Evolutionary conservation across 192 early-diverging fungal species (phyloP), one percentile per base, ranked within the genome.

Genomic region (Linnemannia hyalina): DNA sequence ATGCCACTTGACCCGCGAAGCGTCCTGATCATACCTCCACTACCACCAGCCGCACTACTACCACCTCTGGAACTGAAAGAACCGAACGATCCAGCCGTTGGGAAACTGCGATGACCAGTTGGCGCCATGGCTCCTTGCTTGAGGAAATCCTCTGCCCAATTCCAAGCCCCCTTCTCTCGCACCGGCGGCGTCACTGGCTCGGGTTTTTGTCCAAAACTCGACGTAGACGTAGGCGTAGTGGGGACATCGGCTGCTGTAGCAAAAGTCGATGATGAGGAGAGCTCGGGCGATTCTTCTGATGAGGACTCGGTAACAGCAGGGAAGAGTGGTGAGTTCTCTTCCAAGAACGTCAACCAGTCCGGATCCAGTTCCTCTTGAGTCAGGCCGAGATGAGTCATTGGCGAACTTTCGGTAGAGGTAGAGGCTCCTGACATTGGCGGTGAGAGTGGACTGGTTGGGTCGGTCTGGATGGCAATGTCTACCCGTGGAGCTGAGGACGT

Each of bases 311-410:
- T 29, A 11, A 26, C 71, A 7, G 42, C 44, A 23, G 26, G 26
- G 68, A 82, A 68, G 16, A 82, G n/a, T 16, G 81, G 81, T 6
- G 81, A 82, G 16, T 65, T 63, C 23, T 83, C 82, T n/a, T 83
- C 82, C 47, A 83, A 41, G 44, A 74, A 83, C 16, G 82, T 42
- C n/a, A 78, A 60, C 82, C 82, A 83, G 41, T 83, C 82, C 49
- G 82, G 63, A 4, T 83, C 70, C 55, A 68, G 15, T 16, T 75
- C 80, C 36, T 82, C 70, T 69, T 73, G 54, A 2, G 44, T n/a
- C 13, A 47, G 41, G 15, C 69, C 80, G 1, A 65, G 20, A 46
- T 74, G 69, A 4, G 70, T 44, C 46, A 70, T 23, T 7, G 63
- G 46, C 13, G 77, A 74, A 63, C 13, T 57, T 65, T 49, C 57